Conservation (phyloP, 2,329 filamentous ascomycete species). For the Pseudocercospora musae region DNA sequence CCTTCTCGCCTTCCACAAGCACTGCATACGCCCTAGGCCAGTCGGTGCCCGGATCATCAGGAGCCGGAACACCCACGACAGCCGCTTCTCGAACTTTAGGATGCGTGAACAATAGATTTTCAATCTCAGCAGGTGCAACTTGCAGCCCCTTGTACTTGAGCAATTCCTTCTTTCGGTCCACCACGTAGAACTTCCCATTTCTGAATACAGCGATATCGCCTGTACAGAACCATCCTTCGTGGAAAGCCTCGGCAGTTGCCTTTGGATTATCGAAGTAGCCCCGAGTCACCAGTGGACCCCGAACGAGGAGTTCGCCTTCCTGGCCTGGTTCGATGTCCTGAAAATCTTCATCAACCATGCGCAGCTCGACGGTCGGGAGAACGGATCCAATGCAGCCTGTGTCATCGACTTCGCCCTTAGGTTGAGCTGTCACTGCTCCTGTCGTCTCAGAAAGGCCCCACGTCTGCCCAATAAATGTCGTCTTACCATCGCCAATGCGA, state of each 20-base stretch:
- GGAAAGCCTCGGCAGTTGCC: conserved; percentile 67
- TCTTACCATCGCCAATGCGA: conserved; percentile 23
- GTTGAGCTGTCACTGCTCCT: conserved; percentile 37
- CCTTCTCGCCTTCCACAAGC: conserved; percentile 33
- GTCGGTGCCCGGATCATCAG: conserved; percentile 45
- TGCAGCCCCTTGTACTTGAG: conserved; percentile 53
- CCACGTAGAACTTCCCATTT: conserved; percentile 83
- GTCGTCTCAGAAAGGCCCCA: conserved; percentile 37
- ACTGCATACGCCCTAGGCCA: conserved; percentile 44
- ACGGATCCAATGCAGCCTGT: conserved; percentile 35
- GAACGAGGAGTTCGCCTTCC: conserved; percentile 28
- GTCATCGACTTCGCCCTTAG: conserved; percentile 35
- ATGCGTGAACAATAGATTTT: conserved; percentile 44
- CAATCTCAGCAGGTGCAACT: conserved; percentile 47
- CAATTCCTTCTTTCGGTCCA: conserved; percentile 65
- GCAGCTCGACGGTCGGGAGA: conserved; percentile 40
- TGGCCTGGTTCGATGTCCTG: conserved; percentile 40
- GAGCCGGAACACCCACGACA: conserved; percentile 45
- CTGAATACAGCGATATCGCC: conserved; percentile 79
- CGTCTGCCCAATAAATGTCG: conserved; percentile 40
- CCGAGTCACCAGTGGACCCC: conserved; percentile 43
- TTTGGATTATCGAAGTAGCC: conserved; percentile 74
- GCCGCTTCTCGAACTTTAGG: conserved; percentile 43
- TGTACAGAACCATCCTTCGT: conserved; percentile 81
- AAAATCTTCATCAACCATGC: conserved; percentile 43